Evolutionary conservation across 768 basidiomycete species (phyloP), one percentile per base, ranked within the genome.

Genomic region (Tylopilus cervinicoccineus): DNA sequence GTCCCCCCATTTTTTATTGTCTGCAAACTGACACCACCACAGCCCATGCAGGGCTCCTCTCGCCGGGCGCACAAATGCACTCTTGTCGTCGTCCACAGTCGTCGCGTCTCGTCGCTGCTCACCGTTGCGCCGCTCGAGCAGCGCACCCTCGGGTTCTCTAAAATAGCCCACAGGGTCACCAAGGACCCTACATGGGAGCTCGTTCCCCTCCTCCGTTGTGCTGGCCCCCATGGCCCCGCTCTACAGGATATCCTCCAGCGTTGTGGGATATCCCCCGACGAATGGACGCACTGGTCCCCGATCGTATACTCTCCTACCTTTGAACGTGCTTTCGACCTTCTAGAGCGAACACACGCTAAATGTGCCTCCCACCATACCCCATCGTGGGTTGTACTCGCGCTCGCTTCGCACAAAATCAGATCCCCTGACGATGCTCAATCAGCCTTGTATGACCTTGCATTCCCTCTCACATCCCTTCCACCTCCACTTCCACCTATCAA

Each of bases 301-400:
- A 54, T 71, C 26, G 51, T 78, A 16, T 52, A 54, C 37, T 59
- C 71, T 6, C 55, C 62, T 24, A 66, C 71, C 36, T 60, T 79
- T 13, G 61, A 64, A 26, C 32, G 45, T 22, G 70, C 73, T 1
- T 39, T 72, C 6, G 37, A 50, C 17, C 31, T 53, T 14, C 27
- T 73, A 6, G 52, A 50, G 23, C 23, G 46, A 28, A 37, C 19
- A 9, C 51, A 46, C 4, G 24, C 39, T 31, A n/a, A 36, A 45
- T 10, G 40, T 31, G 5, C 44, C 14, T 14, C 29, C 2, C n/a
- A 23, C 4, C 31, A 24, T 3, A 48, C 70, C 12, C 83, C 84
- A 0, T 53, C 72, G 0, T 86, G 83, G 83, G 64, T 83, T n/a
- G 59, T 76, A 11, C 63, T 86, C 26, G 71, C 74, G 38, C 67